A percentile compares a stretch with the other conserved stretches of the same genome.
Conservation (phyloP, 441 rosid genomes). For the Eutrema salsugineum region DNA sequence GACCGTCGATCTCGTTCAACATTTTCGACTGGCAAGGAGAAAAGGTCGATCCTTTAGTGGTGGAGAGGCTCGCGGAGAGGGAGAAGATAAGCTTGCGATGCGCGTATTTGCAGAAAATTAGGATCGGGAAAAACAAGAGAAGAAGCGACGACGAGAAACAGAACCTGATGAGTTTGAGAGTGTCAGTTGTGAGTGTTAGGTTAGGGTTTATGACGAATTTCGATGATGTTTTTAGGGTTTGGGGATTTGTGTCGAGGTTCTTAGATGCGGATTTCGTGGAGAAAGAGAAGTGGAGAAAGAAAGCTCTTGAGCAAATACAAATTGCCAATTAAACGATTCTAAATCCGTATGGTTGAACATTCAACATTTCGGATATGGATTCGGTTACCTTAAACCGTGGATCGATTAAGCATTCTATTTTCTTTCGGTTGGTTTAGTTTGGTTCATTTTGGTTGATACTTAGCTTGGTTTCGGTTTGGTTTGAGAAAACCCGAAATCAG, state of each 20-base stretch:
- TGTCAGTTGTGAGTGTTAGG: conserved; percentile 59
- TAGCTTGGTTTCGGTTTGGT: not conserved
- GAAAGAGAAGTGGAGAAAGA: conserved; percentile 90
- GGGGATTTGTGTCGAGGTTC: conserved; percentile 77
- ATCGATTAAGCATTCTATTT: not conserved
- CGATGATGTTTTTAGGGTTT: conserved; percentile 72
- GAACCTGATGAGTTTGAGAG: conserved; percentile 26
- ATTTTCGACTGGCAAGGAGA: conserved; percentile 85
- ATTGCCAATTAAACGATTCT: not conserved
- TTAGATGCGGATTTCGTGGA: conserved; percentile 94
- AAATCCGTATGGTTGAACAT: not conserved
- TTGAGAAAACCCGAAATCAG: not conserved
- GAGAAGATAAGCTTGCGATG: conserved; percentile 53
- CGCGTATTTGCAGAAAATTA: conserved; percentile 51
- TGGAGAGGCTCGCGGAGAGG: conserved; percentile 82
- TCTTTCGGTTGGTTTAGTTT: not conserved
- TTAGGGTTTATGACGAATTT: conserved; percentile 73
- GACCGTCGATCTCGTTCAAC: conserved; percentile 79
- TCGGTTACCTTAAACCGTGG: not conserved
- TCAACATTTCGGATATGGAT: not conserved
- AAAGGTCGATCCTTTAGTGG: conserved; percentile 60
- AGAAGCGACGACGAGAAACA: conserved; percentile 6
- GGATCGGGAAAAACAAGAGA: conserved; percentile 37
- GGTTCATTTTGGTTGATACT: not conserved
- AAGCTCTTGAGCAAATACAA: conserved; percentile 47